phyloP scores from a whole-genome alignment of 495 filamentous ascomycete genomes.

The Talaromyces thailandensis region DNA sequence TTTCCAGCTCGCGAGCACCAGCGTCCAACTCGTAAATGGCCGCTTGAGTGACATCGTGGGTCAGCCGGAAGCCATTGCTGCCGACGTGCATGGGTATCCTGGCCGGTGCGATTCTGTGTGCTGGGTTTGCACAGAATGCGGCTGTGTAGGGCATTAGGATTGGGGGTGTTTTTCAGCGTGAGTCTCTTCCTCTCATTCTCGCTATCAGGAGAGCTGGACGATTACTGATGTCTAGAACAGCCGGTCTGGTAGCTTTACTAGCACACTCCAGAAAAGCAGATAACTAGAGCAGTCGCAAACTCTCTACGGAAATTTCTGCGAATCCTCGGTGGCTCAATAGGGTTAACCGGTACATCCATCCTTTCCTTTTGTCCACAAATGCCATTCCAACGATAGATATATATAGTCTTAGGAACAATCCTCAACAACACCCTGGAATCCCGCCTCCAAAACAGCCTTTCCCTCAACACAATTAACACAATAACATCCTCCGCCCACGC shows the following conservation, averaged over 20 bases:
- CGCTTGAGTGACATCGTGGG: conserved; percentile 29
- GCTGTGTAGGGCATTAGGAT: not conserved
- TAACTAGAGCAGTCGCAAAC: conserved; percentile 9
- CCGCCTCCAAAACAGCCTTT: not conserved
- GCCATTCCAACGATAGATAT: not conserved
- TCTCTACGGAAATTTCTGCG: conserved; percentile 9
- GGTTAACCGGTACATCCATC: not conserved
- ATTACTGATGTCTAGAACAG: not conserved
- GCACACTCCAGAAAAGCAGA: conserved; percentile 6
- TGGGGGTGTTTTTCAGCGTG: not conserved
- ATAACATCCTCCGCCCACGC: not conserved
- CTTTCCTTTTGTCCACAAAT: not conserved
- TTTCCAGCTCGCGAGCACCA: conserved; percentile 22
- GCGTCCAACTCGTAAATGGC: conserved; percentile 24
- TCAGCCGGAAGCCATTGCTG: conserved; percentile 17
- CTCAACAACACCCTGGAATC: not conserved
- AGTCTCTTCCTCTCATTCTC: not conserved
- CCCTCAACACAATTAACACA: not conserved
- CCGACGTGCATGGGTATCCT: conserved; percentile 15
- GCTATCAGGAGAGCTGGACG: not conserved
- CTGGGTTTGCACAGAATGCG: conserved; percentile 14
- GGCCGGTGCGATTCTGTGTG: conserved; percentile 15
- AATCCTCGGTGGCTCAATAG: conserved; percentile 7
- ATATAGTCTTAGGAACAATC: not conserved
- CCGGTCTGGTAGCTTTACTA: conserved; percentile 6